Evolutionary conservation across 2,329 filamentous ascomycete genomes (phyloP).

Genomic region (Trichoderma sp.): DNA sequence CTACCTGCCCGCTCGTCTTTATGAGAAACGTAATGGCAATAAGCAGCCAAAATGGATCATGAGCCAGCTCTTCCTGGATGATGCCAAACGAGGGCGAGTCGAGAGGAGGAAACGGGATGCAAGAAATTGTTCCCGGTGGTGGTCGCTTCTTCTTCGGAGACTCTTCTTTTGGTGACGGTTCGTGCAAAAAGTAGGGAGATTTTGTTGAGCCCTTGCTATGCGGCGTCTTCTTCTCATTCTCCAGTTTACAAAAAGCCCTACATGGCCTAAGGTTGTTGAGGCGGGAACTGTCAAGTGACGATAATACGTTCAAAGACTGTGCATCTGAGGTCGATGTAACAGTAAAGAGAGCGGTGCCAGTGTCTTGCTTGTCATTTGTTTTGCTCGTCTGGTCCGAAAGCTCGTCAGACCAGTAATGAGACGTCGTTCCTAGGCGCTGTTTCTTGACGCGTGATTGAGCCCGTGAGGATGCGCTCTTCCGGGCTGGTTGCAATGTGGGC

Average conservation of each 20-base stretch:
- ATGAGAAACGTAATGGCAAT: constrained; percentile 85
- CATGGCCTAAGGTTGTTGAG: background rate
- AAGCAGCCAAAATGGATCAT: constrained; percentile 76
- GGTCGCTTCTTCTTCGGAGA: constrained; percentile 35
- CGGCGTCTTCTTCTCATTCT: background rate
- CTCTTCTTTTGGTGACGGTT: constrained; percentile 24
- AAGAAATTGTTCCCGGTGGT: constrained; percentile 50
- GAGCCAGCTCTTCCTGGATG: constrained; percentile 76
- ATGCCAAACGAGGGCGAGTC: constrained; percentile 68
- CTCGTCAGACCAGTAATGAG: constrained; percentile 34
- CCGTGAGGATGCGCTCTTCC: background rate
- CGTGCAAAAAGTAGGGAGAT: constrained; percentile 39
- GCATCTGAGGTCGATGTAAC: background rate
- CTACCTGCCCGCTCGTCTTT: constrained; percentile 70
- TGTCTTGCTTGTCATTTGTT: background rate
- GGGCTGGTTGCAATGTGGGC: background rate
- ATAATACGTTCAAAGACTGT: background rate
- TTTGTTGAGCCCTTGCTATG: constrained; percentile 22
- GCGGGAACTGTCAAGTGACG: background rate
- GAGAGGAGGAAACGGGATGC: constrained; percentile 68
- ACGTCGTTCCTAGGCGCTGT: constrained; percentile 24
- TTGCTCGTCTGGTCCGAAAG: background rate
- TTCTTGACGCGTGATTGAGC: background rate
- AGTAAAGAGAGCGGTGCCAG: background rate
- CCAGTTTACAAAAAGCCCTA: background rate